Evolutionary conservation across 345 rosid species (phyloP).

Genomic region (Lepidium africanum): DNA sequence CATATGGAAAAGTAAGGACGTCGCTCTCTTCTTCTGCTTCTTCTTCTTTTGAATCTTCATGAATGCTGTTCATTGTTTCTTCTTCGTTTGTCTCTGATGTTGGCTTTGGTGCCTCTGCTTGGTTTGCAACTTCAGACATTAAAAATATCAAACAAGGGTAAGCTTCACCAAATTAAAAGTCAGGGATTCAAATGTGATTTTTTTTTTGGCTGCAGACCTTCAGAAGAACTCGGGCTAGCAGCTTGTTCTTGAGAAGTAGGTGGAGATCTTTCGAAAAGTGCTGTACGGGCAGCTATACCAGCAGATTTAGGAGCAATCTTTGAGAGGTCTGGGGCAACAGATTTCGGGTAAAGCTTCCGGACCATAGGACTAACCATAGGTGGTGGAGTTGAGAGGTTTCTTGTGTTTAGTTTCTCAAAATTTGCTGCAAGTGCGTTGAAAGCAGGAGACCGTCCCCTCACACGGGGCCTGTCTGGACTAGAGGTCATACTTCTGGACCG

Average conservation of each 20-base stretch:
- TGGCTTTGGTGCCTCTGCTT: constrained; percentile 33
- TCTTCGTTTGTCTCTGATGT: constrained; percentile 50
- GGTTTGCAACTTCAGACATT: constrained; percentile 40
- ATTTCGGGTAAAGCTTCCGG: constrained; percentile 84
- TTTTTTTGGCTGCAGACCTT: constrained; percentile 36
- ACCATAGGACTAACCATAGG: constrained; percentile 61
- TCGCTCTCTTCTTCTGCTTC: constrained; percentile 88
- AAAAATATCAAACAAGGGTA: constrained; percentile 18
- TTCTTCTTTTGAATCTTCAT: constrained; percentile 77
- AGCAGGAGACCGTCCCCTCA: constrained; percentile 98
- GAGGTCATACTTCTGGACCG: constrained; percentile 98
- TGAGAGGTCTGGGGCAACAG: constrained; percentile 72
- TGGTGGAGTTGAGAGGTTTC: constrained; percentile 98
- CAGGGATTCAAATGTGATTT: not conserved
- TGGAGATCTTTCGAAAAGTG: constrained; percentile 60
- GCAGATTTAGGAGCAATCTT: constrained; percentile 51
- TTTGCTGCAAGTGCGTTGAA: constrained; percentile 94
- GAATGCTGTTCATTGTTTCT: constrained; percentile 52
- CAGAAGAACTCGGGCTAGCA: constrained; percentile 64
- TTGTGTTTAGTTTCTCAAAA: constrained; percentile 70
- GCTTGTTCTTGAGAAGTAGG: constrained; percentile 46
- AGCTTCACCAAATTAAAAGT: constrained; percentile 4
- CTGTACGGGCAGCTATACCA: constrained; percentile 61
- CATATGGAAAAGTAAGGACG: constrained; percentile 70
- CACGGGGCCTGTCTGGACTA: constrained; percentile 94